Percentiles rank a stretch among this genome's conserved stretches.
Conservation (phyloP, 1,139 yeast species). For the Debaryomyces fabryi region DNA sequence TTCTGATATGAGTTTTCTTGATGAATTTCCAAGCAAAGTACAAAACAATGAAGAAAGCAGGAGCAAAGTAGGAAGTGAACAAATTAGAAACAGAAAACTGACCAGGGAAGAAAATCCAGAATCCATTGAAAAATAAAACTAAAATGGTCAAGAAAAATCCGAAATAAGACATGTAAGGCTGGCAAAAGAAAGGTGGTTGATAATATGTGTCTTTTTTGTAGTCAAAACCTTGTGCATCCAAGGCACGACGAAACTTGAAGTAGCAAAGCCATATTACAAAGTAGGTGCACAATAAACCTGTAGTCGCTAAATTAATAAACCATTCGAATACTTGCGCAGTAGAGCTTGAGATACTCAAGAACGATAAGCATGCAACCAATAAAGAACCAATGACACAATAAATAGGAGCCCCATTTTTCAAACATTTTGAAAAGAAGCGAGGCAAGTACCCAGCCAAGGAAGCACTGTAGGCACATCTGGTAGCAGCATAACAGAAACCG, state of each 20-base stretch:
- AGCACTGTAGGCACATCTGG: slow-evolving; percentile 69
- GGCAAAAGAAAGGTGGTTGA: slow-evolving; percentile 31
- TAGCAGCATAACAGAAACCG: slow-evolving; percentile 78
- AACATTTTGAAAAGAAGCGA: slow-evolving; percentile 52
- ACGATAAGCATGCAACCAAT: slow-evolving; percentile 52
- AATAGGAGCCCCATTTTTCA: slow-evolving; percentile 63
- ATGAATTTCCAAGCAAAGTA: slow-evolving; percentile 39
- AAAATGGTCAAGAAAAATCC: slow-evolving; percentile 28
- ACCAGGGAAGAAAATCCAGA: slow-evolving; percentile 47
- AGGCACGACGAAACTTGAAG: slow-evolving; percentile 39
- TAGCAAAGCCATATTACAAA: slow-evolving; percentile 52
- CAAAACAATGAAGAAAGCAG: slow-evolving; percentile 30
- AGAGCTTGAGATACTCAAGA: slow-evolving; percentile 58
- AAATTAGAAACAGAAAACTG: slow-evolving; percentile 37
- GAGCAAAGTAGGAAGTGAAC: slow-evolving; percentile 46
- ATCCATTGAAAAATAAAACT: slow-evolving; percentile 42
- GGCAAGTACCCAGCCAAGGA: slow-evolving; percentile 70
- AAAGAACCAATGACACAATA: slow-evolving; percentile 43
- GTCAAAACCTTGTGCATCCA: slow-evolving; percentile 34
- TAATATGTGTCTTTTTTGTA: slow-evolving; percentile 26
- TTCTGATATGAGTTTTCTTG: slow-evolving; percentile 37
- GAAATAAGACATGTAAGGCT: slow-evolving; percentile 38
- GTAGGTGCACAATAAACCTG: slow-evolving; percentile 57
- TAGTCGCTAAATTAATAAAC: slow-evolving; percentile 71
- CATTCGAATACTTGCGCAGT: slow-evolving; percentile 61